These are phyloP conservation scores for Anastatica hierochuntica DNA, from an alignment of 345 rosid genomes.

Conservation along the genomic window DNA sequence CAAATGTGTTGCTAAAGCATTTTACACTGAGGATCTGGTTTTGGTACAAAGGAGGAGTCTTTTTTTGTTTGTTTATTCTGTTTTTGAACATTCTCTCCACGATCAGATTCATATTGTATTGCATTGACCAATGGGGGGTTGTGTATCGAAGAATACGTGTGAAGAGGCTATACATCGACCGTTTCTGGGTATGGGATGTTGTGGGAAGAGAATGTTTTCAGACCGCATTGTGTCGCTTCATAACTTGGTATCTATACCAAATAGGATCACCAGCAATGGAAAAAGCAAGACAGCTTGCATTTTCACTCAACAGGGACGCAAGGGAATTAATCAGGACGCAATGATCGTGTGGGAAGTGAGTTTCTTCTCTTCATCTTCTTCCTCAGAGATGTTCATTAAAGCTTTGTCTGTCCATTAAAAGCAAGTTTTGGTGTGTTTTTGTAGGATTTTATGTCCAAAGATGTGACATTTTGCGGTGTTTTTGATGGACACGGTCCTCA, in stretches of 20 bases:
- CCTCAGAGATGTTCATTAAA: conserved; percentile 1
- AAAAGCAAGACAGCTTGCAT: conserved; percentile 80
- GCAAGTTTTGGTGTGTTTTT: conserved; percentile 6
- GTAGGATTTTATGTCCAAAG: conserved; percentile 89
- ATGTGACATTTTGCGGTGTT: conserved; percentile 83
- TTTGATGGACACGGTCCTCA: conserved; percentile 99
- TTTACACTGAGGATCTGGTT: conserved; percentile 36
- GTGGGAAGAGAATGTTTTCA: conserved; percentile 58
- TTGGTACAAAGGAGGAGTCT: conserved; percentile 26
- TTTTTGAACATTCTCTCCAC: conserved; percentile 9
- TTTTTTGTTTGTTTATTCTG: no score
- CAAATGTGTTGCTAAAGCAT: no score
- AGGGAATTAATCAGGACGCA: conserved; percentile 96
- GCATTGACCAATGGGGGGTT: conserved; percentile 73
- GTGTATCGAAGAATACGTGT: conserved; percentile 72
- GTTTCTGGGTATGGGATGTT: conserved; percentile 50
- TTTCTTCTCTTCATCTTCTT: conserved; percentile 17
- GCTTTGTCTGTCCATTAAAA: background rate
- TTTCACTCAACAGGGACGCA: conserved; percentile 96
- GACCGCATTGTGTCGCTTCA: conserved; percentile 51
- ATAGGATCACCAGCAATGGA: conserved; percentile 67
- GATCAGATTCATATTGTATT: conserved; percentile 25
- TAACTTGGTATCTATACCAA: conserved; percentile 64
- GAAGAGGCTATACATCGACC: conserved; percentile 49
- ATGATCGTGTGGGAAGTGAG: conserved; percentile 99